These are phyloP conservation scores for Barnettozyma hawaiiensis DNA, from an alignment of 1,139 yeast genomes.

Conservation along the genomic window DNA sequence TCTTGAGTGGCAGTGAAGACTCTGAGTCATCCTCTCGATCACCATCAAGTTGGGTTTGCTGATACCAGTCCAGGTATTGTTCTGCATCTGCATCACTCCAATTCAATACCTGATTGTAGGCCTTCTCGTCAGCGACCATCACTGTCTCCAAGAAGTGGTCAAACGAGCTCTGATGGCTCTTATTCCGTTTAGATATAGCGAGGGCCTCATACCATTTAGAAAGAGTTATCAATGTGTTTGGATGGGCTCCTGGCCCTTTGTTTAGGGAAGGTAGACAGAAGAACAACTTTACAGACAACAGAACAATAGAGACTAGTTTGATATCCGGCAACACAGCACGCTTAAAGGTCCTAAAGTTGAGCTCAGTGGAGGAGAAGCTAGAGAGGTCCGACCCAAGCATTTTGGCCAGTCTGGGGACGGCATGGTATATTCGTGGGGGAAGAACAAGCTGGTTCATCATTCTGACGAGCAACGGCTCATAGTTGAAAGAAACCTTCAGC, in stretches of 20 bases:
- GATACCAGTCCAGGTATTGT: slow-evolving; percentile 42
- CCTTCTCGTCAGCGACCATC: slow-evolving; percentile 5
- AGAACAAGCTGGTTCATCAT: slow-evolving; percentile 29
- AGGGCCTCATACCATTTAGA: slow-evolving; percentile 13
- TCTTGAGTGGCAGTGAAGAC: slow-evolving; percentile 32
- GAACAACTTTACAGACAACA: slow-evolving; percentile 18
- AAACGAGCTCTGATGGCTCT: slow-evolving; percentile 6
- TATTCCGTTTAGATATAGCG: slow-evolving; percentile 5
- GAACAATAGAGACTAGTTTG: slow-evolving; percentile 11
- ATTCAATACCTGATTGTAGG: slow-evolving; percentile 28
- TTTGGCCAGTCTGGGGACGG: slow-evolving; percentile 12
- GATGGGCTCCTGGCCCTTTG: slow-evolving; percentile 1
- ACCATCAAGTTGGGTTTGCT: slow-evolving; percentile 30
- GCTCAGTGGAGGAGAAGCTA: not conserved
- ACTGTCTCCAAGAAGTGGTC: slow-evolving; percentile 7
- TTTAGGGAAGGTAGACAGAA: slow-evolving; percentile 9
- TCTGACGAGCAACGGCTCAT: slow-evolving; percentile 35
- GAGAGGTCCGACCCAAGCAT: not conserved
- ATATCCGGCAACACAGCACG: slow-evolving; percentile 16
- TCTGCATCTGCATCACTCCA: slow-evolving; percentile 39
- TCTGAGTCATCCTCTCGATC: slow-evolving; percentile 10
- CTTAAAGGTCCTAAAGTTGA: not conserved
- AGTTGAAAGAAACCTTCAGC: slow-evolving; percentile 26
- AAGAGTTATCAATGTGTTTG: slow-evolving; percentile 5
- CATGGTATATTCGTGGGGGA: slow-evolving; percentile 31